A percentile compares a stretch with the other conserved stretches of the same genome.
Conservation (phyloP, 306 rosid genomes). For the Cucumis melo region DNA sequence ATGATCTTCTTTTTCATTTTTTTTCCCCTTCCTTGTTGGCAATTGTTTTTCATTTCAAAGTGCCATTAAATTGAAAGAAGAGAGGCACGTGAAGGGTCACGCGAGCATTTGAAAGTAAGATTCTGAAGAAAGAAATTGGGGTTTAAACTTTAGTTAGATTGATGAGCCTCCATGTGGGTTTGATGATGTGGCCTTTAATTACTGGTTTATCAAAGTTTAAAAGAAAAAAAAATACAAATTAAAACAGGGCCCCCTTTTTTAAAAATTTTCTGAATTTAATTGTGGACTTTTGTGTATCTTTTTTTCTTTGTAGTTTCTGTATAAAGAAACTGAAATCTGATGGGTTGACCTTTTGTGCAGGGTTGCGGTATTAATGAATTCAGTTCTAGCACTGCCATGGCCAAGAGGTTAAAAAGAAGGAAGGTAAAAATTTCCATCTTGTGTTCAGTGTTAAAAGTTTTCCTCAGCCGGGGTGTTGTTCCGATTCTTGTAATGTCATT, state of each 20-base stretch:
- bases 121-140: slow-evolving; percentile 4
- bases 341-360: slow-evolving; percentile 3
- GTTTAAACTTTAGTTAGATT: background rate
- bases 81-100: slow-evolving; percentile 11
- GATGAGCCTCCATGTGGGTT: slow-evolving; percentile 2
- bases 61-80: background rate
- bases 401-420: slow-evolving; percentile 11
- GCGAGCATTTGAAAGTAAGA: background rate
- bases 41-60: background rate
- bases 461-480: background rate
- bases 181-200: slow-evolving; percentile 1
- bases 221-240: too few species aligned
- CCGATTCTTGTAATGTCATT: background rate
- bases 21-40: background rate
- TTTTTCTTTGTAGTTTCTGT: background rate
- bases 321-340: background rate
- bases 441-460: background rate
- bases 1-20: background rate
- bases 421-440: background rate
- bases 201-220: background rate
- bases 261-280: background rate
- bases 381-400: slow-evolving; percentile 2
- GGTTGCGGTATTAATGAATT: slow-evolving; percentile 1
- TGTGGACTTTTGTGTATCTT: background rate
- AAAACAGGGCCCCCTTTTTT: background rate